A percentile compares a stretch with the other conserved stretches of the same genome.
Conservation (phyloP, 352 stramenopile genomes). For the Phytophthora meadii region DNA sequence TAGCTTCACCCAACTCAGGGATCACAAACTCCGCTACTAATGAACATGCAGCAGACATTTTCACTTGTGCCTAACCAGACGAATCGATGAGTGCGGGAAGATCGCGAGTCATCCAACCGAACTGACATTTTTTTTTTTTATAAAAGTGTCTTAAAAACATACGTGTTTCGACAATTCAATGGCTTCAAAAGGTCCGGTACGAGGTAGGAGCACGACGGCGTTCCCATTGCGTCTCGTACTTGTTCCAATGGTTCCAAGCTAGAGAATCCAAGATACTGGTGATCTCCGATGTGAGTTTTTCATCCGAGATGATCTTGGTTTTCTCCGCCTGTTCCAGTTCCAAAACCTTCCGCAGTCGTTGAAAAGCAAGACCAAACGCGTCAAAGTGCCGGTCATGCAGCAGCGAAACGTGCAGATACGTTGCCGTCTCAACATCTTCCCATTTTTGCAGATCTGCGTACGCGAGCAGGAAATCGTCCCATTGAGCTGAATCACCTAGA, state of each 20-base stretch:
- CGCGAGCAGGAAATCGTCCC: conserved; percentile 59
- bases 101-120: conserved; percentile 1
- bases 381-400: conserved; percentile 66
- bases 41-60: conserved; percentile 8
- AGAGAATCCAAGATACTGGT: conserved; percentile 44
- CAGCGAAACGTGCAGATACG: conserved; percentile 65
- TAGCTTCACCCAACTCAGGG: conserved; percentile 40
- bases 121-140: background rate
- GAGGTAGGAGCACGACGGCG: conserved; percentile 56
- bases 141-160: background rate
- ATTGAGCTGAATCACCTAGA: conserved; percentile 62
- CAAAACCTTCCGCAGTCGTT: conserved; percentile 79
- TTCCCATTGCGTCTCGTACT: conserved; percentile 65
- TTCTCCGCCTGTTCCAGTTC: conserved; percentile 63
- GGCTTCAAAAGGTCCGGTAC: conserved; percentile 60
- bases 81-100: conserved; percentile 2
- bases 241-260: conserved; percentile 66
- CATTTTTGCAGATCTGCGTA: conserved; percentile 76
- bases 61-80: background rate
- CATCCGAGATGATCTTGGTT: conserved; percentile 70
- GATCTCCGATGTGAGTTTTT: conserved; percentile 63
- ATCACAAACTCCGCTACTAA: conserved; percentile 46
- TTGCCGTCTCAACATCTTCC: conserved; percentile 66
- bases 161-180: conserved; percentile 5
- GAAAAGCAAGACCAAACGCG: conserved; percentile 54